Base-by-base conservation (phyloP, 805 yeast species). In the Spathaspora girioi region DNA sequence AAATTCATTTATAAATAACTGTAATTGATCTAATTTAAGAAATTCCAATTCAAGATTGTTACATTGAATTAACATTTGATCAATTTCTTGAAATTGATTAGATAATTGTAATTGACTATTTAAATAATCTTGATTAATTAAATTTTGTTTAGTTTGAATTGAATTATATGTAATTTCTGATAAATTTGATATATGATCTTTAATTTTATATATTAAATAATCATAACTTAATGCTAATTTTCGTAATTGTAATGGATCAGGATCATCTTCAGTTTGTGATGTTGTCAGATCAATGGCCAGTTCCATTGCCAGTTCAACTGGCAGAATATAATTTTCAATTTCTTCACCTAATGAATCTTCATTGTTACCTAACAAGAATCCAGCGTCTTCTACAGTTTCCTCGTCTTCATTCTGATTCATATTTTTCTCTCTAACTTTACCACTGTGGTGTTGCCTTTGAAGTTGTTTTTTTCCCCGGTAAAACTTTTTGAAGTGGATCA, bases 161-260 rank as follows among this genome's bases (percentile, higher is more conserved):
- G 76, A 59, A 38, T 52, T 56, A 50, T 60, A 63, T 2, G 78
- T 70, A n/a, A 48, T 50, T 14, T 78, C 76, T 7, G 82, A 73
- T 20, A 84, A 64, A 1, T 71, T 67, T 19, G 75, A 66, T 6
- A 86, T 75, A 49, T 77, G 75, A 54, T 83, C 87, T 45, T 77
- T 76, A 47, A 87, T 83, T 61, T 80, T 82, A 67, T 72, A 84
- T 62, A 86, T 62, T 40, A 87, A 64, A 57, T 85, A 84, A 58
- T 87, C 93, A 61, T 79, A 86, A 49, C 77, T 79, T 20, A 84
- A 69, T 0, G 87, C 80, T 43, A 87, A 67, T 50, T 78, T 75
- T 57, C 81, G 79, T 15, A 87, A 75, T 11, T 83, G 80, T 23
- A 87, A 67, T 1, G 90, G 89, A 64, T 87, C 92, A 20, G 52